These are phyloP conservation scores for Gossypioides kirkii DNA, from an alignment of 345 rosid genomes.

Conservation along the genomic window DNA sequence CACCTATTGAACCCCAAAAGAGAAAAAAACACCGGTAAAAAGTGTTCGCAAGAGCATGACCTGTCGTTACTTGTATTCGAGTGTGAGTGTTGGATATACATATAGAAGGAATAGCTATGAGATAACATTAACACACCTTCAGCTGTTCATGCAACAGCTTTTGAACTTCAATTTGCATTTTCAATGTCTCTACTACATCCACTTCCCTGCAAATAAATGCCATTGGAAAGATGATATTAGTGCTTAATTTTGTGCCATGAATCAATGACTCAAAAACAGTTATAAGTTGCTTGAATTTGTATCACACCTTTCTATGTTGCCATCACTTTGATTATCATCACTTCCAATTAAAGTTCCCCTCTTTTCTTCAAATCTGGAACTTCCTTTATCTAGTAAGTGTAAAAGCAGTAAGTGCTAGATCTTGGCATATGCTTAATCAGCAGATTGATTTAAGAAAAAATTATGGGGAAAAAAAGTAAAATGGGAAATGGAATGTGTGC, in stretches of 20 bases:
- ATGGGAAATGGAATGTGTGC: too few relatives aligned
- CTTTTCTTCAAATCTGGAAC: slow-evolving; percentile 13
- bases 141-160: slow-evolving; percentile 31
- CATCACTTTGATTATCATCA: slow-evolving; percentile 1
- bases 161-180: slow-evolving; percentile 28
- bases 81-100: not conserved
- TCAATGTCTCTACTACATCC: slow-evolving; percentile 19
- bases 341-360: not conserved
- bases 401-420: not conserved
- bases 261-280: not conserved
- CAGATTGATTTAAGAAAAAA: not conserved
- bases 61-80: not conserved
- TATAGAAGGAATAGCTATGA: not conserved
- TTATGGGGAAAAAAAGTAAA: too few relatives aligned
- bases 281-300: not conserved
- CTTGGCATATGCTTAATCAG: not conserved
- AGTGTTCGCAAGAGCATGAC: not conserved
- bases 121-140: slow-evolving; percentile 12
- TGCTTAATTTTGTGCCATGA: not conserved
- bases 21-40: not conserved
- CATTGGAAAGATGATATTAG: not conserved
- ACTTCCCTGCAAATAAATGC: slow-evolving; percentile 11
- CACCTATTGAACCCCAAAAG: slow-evolving; percentile 10
- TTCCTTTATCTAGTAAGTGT: slow-evolving; percentile 18
- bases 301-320: slow-evolving; percentile 18